Evolutionary conservation across 345 rosid genomes (phyloP).

Genomic region (Bruguiera parviflora): DNA sequence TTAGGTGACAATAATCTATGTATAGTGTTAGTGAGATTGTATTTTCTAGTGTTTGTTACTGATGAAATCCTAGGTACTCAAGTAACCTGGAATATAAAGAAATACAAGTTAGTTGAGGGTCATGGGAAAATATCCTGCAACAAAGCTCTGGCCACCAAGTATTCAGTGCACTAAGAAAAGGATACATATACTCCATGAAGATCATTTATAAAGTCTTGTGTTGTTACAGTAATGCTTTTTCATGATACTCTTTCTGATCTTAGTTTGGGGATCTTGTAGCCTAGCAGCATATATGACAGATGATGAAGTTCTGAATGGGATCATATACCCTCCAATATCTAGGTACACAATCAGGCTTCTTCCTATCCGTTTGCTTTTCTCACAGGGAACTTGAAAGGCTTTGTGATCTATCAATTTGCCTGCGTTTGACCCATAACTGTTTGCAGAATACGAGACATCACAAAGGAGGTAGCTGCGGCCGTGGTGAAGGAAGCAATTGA

Average conservation of each 20-base stretch:
- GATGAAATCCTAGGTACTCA: neutral
- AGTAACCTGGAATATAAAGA: constrained; percentile 3
- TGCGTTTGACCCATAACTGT: neutral
- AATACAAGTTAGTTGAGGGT: too few relatives aligned
- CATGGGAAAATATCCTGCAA: neutral
- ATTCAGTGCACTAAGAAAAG: neutral
- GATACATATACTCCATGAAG: neutral
- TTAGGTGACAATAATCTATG: too few relatives aligned
- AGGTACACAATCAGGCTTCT: constrained; percentile 39
- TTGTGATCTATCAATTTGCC: neutral
- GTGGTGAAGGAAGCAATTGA: constrained; percentile 83
- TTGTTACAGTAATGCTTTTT: neutral
- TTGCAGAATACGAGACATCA: constrained; percentile 85
- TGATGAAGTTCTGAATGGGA: constrained; percentile 76
- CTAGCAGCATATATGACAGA: constrained; percentile 90
- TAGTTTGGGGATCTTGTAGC: constrained; percentile 45
- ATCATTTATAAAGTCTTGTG: neutral
- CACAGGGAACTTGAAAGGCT: neutral
- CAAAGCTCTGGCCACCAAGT: constrained; percentile 1
- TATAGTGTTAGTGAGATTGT: neutral
- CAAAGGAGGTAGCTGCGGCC: constrained; percentile 82
- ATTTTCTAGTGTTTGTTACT: neutral
- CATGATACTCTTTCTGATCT: constrained; percentile 13
- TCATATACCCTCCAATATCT: constrained; percentile 79
- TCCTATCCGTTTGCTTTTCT: neutral